Percentiles rank a stretch among this genome's conserved stretches.
Evolutionary conservation across 805 yeast genomes (phyloP).

Genomic region (Metschnikowia amazonensis): DNA sequence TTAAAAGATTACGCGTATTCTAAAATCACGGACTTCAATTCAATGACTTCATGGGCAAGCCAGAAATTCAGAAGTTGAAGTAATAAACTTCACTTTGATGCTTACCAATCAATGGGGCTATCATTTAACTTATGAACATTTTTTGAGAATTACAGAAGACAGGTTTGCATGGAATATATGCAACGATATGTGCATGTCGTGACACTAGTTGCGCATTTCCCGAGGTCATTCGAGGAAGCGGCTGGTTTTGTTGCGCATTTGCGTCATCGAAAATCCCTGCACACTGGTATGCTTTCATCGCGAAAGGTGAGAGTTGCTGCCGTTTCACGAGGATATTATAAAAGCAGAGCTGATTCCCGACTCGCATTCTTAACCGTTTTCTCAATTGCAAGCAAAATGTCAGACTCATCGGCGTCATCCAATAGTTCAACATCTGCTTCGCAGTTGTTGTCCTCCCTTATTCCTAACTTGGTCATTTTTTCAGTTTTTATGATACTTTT

Average conservation of each 20-base stretch:
- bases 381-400: conserved; percentile 4
- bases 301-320: conserved; percentile 1
- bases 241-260: conserved; percentile 2
- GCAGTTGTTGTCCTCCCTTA: conserved; percentile 46
- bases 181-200: background rate
- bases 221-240: conserved; percentile 5
- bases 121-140: background rate
- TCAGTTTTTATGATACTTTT: conserved; percentile 40
- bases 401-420: background rate
- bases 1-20: background rate
- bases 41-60: background rate
- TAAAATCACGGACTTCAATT: background rate
- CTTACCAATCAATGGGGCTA: background rate
- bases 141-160: background rate
- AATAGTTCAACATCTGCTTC: conserved; percentile 39
- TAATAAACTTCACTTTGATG: background rate
- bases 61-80: background rate
- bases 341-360: background rate
- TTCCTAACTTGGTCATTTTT: conserved; percentile 42
- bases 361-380: background rate
- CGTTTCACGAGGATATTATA: background rate
- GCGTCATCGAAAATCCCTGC: conserved; percentile 1
- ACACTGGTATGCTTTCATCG: background rate
- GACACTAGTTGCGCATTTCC: background rate
- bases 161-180: background rate